Percentiles rank a stretch among this genome's conserved stretches.
phyloP scores from a whole-genome alignment of 768 basidiomycete genomes.

The Pseudohyphozyma bogoriensis region DNA sequence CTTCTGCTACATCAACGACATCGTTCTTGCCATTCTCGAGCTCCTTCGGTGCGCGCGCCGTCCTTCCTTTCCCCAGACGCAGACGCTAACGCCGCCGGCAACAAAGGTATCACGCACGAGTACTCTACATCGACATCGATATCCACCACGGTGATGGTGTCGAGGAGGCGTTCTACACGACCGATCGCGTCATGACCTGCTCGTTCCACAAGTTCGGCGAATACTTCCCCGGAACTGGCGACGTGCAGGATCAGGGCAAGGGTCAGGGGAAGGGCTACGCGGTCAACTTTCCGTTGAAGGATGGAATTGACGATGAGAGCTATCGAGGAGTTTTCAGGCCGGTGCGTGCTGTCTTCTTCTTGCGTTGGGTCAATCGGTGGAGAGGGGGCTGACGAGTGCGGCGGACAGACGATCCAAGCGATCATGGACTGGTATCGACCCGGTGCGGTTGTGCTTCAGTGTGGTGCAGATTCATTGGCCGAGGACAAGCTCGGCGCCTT shows the following conservation, averaged over 20 bases:
- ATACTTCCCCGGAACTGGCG: slow-evolving; percentile 82
- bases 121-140: slow-evolving; percentile 95
- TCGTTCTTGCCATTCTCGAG: slow-evolving; percentile 87
- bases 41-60: slow-evolving; percentile 66
- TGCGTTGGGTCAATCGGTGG: background rate
- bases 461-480: slow-evolving; percentile 88
- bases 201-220: slow-evolving; percentile 97
- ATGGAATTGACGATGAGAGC: slow-evolving; percentile 84
- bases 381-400: background rate
- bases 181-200: slow-evolving; percentile 92
- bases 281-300: slow-evolving; percentile 84
- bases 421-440: slow-evolving; percentile 83
- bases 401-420: slow-evolving; percentile 60
- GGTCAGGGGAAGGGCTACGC: slow-evolving; percentile 77
- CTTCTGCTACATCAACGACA: slow-evolving; percentile 98
- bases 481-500: slow-evolving; percentile 94
- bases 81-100: background rate
- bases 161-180: slow-evolving; percentile 96
- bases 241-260: slow-evolving; percentile 72
- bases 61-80: background rate
- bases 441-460: slow-evolving; percentile 79
- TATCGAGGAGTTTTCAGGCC: slow-evolving; percentile 86
- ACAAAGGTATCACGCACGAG: slow-evolving; percentile 50
- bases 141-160: slow-evolving; percentile 98
- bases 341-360: slow-evolving; percentile 53